These are phyloP conservation scores for Wickerhamiella allomyrinae DNA, from an alignment of 805 yeast genomes.

Conservation along the genomic window DNA sequence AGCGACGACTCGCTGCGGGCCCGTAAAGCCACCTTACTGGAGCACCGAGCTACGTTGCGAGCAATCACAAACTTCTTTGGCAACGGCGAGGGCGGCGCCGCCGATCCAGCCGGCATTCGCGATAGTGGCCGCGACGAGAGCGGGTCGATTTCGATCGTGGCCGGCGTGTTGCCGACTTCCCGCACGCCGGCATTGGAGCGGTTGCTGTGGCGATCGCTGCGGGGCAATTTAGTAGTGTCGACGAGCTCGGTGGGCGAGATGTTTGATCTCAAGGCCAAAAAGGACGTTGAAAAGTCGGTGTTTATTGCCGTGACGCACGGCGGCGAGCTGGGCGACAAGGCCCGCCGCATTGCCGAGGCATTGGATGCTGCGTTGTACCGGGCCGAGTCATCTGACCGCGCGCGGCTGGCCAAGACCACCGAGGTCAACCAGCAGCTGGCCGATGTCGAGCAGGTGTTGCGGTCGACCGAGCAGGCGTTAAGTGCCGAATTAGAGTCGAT, in stretches of 20 bases:
- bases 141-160: slow-evolving; percentile 32
- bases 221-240: slow-evolving; percentile 80
- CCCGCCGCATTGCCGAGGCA: slow-evolving; percentile 75
- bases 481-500: slow-evolving; percentile 65
- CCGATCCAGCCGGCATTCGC: slow-evolving; percentile 23
- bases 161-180: slow-evolving; percentile 70
- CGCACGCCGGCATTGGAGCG: slow-evolving; percentile 61
- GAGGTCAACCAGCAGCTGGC: slow-evolving; percentile 34
- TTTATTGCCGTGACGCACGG: slow-evolving; percentile 93
- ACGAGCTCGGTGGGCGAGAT: slow-evolving; percentile 59
- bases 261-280: slow-evolving; percentile 44
- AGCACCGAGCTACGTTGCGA: slow-evolving; percentile 48
- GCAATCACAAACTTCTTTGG: slow-evolving; percentile 34
- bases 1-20: slow-evolving; percentile 50
- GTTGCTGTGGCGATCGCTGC: slow-evolving; percentile 79
- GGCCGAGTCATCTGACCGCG: slow-evolving; percentile 24
- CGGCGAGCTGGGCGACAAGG: slow-evolving; percentile 50
- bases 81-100: slow-evolving; percentile 12
- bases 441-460: slow-evolving; percentile 47
- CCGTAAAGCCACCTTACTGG: slow-evolving; percentile 52
- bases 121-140: slow-evolving; percentile 23
- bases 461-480: slow-evolving; percentile 52
- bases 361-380: slow-evolving; percentile 67
- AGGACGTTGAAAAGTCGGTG: slow-evolving; percentile 55
- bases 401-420: slow-evolving; percentile 26